Evolutionary conservation across 768 basidiomycete species (phyloP).

Genomic region (Kondoa subrosea): DNA sequence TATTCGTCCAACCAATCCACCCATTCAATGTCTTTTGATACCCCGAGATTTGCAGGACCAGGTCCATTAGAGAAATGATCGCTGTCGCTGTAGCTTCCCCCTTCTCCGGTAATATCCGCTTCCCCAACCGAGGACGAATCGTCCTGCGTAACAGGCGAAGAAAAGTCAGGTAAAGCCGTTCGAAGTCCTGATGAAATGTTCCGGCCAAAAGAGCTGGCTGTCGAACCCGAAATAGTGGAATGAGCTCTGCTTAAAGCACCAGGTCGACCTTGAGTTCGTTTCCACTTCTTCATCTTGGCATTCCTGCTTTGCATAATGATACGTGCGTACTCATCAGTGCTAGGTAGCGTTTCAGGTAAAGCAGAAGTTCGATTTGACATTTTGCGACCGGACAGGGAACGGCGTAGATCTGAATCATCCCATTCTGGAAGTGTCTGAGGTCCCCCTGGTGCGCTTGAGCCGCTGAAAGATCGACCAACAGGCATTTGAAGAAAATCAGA

Average conservation of each 20-base stretch:
- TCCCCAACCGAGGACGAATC: neutral
- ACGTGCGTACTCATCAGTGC: constrained; percentile 26
- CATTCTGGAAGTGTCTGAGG: neutral
- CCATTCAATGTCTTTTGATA: constrained; percentile 34
- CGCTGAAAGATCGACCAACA: neutral
- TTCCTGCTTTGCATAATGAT: constrained; percentile 36
- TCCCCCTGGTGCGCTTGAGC: neutral
- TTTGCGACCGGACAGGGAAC: neutral
- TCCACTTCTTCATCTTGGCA: constrained; percentile 36
- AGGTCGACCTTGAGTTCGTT: constrained; percentile 16
- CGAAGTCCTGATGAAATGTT: neutral
- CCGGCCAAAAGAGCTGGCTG: neutral
- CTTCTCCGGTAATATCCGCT: constrained; percentile 8
- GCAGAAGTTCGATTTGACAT: neutral
- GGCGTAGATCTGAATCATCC: neutral
- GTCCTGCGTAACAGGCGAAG: neutral
- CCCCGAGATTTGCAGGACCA: neutral
- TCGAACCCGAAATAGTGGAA: neutral
- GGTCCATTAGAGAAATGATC: constrained; percentile 8
- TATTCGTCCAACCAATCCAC: constrained; percentile 38
- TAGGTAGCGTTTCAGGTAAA: neutral
- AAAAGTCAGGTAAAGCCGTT: constrained; percentile 18
- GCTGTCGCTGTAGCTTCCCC: constrained; percentile 11
- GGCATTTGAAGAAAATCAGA: neutral
- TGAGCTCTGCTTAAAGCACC: neutral